Percentiles rank a stretch among this genome's conserved stretches.
Conservation (phyloP, 139 green algal species). For the Closterium sp. region DNA sequence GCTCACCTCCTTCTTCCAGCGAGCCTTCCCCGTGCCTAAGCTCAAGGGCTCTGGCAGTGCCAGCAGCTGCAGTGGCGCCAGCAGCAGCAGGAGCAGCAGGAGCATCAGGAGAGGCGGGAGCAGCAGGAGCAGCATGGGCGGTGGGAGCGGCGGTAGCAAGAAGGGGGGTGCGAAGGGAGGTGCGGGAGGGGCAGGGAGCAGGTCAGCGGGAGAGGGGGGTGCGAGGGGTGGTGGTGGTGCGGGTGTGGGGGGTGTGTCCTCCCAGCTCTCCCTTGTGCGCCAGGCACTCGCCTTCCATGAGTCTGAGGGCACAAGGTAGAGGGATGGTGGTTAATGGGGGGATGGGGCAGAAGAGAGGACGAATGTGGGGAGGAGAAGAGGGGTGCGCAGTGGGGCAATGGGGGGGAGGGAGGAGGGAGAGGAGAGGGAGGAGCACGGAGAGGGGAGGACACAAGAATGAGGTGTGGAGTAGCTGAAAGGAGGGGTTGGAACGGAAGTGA, state of each 20-base stretch:
- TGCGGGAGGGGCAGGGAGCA: neutral
- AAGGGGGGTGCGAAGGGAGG: neutral
- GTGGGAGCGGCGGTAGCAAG: neutral
- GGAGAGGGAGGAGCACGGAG: no score
- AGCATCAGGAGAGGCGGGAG: neutral
- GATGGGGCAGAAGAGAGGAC: no score
- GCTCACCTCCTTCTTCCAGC: neutral
- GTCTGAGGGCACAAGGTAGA: neutral
- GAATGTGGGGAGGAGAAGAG: neutral
- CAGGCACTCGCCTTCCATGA: neutral
- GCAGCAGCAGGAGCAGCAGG: neutral
- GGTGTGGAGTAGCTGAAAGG: no score
- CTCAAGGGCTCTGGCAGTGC: neutral
- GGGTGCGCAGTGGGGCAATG: no score
- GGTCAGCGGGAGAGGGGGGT: neutral
- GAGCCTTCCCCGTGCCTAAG: neutral
- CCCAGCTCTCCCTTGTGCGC: neutral
- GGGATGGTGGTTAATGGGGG: neutral
- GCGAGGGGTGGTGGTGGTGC: neutral
- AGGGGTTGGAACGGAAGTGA: no score
- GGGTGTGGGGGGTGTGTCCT: neutral
- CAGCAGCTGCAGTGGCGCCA: neutral
- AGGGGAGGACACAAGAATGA: no score
- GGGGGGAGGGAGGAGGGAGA: no score
- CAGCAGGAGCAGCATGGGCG: neutral